Conservation (phyloP, 257 asterid genomes). For the Fraxinus excelsior region DNA sequence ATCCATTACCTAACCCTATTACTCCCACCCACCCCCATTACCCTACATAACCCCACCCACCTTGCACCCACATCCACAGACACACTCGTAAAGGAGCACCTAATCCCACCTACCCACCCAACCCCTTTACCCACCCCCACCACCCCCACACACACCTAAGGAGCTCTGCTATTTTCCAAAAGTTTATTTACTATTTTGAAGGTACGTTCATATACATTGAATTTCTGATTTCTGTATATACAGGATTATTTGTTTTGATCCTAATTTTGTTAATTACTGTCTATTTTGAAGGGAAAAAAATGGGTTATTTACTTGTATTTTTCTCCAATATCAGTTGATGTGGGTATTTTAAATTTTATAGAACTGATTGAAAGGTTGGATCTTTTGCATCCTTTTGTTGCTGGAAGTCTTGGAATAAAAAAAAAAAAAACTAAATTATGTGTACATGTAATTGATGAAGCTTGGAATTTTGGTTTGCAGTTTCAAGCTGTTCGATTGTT, state of each 20-base stretch:
- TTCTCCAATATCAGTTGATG: slow-evolving; percentile 18
- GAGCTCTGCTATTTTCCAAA: slow-evolving; percentile 22
- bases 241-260: slow-evolving; percentile 25
- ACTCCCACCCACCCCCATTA: neutral
- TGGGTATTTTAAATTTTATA: slow-evolving; percentile 1
- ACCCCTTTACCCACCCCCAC: neutral
- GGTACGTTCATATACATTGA: slow-evolving; percentile 25
- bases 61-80: neutral
- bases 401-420: neutral
- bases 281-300: neutral
- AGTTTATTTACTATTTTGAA: slow-evolving; percentile 24
- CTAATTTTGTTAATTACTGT: slow-evolving; percentile 12
- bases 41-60: too few species aligned
- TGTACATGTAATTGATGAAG: slow-evolving; percentile 8
- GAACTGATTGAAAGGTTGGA: neutral
- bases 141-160: slow-evolving; percentile 10
- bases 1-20: neutral
- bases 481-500: neutral
- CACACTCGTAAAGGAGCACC: neutral
- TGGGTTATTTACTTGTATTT: slow-evolving; percentile 7
- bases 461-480: neutral
- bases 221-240: neutral
- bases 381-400: neutral
- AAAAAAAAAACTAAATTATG: slow-evolving; percentile 1
- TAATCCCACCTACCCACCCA: slow-evolving; percentile 13